Base-by-base conservation (phyloP, 345 rosid genomes). In the Odontarrhena argentea region DNA sequence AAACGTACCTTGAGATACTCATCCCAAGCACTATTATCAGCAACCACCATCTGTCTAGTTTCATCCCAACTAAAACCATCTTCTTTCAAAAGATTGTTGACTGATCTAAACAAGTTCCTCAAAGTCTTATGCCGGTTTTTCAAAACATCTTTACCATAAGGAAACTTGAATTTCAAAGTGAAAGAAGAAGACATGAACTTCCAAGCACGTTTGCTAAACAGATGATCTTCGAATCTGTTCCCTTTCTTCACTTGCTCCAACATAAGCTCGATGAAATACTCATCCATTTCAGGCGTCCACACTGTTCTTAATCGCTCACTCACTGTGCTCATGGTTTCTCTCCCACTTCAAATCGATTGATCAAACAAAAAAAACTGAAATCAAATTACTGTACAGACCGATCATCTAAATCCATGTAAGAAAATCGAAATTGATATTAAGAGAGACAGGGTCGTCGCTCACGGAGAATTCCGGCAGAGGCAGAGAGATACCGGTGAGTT, bases 201-300 rank as follows among this genome's bases (percentile, higher is more conserved):
- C 98, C 96, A 92, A 24, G 98, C 96, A 30, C 88, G 80, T 71
- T 85, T 86, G 63, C 94, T 84, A 69, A 87, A 92, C 42, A 85
- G 73, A 63, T 81, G 86, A 65, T 89, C 95, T 35, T 92, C 92
- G 41, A 84, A 76, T 63, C 76, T 81, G 48, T 92, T 88, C 51
- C 96, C 95, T 71, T 78, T 80, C 66, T 68, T 79, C 47, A 83
- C 86, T 71, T 92, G 89, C 44, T 92, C 92, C 43, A 91, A 43
- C 82, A 87, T 80, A 0, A 87, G 82, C 44, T 83, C 83, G 4
- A 92, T 84, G 80, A 92, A 88, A 75, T 74, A 87, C n/a, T 82
- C 54, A 67, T 92, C 92, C 96, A 87, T 92, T 68, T 92, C 96
- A 18, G 85, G 89, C 1, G 95, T 87, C 96, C 96, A 92, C 62